Percentiles rank a stretch among this genome's conserved stretches.
Conservation (phyloP, 2,329 filamentous ascomycete genomes). For the Leptographium galeiforme region DNA sequence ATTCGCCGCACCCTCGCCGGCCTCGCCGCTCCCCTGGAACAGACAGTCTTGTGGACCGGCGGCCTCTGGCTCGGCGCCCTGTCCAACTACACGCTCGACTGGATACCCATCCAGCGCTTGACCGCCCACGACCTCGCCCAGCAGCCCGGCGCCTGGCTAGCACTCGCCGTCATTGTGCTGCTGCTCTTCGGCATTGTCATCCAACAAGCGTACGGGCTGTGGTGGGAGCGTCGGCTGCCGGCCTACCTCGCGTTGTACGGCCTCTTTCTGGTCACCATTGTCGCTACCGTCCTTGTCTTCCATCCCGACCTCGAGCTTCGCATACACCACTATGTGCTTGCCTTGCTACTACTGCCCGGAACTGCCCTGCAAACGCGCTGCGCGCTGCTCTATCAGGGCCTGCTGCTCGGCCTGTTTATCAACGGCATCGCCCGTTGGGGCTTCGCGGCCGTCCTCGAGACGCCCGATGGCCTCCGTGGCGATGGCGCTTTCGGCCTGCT, state of each 20-base stretch:
- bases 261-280: constrained; percentile 50
- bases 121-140: constrained; percentile 78
- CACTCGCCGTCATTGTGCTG: constrained; percentile 65
- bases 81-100: constrained; percentile 89
- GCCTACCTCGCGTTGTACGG: constrained; percentile 67
- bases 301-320: constrained; percentile 63
- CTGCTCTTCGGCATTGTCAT: constrained; percentile 54
- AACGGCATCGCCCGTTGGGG: constrained; percentile 92
- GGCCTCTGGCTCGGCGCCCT: constrained; percentile 86
- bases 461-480: constrained; percentile 55
- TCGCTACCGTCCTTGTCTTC: constrained; percentile 51
- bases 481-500: constrained; percentile 49
- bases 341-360: constrained; percentile 72
- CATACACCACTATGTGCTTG: constrained; percentile 91
- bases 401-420: constrained; percentile 82
- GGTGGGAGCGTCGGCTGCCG: constrained; percentile 68
- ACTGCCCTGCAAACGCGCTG: constrained; percentile 81
- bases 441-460: constrained; percentile 80
- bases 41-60: constrained; percentile 80
- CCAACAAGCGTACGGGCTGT: constrained; percentile 73
- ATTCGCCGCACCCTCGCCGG: constrained; percentile 52
- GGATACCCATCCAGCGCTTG: constrained; percentile 87
- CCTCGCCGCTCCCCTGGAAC: constrained; percentile 72
- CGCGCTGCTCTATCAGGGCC: constrained; percentile 73
- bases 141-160: constrained; percentile 78